Evolutionary conservation across 805 yeast species (phyloP).

Genomic region (Wickerhamomyces sydowiorum): DNA sequence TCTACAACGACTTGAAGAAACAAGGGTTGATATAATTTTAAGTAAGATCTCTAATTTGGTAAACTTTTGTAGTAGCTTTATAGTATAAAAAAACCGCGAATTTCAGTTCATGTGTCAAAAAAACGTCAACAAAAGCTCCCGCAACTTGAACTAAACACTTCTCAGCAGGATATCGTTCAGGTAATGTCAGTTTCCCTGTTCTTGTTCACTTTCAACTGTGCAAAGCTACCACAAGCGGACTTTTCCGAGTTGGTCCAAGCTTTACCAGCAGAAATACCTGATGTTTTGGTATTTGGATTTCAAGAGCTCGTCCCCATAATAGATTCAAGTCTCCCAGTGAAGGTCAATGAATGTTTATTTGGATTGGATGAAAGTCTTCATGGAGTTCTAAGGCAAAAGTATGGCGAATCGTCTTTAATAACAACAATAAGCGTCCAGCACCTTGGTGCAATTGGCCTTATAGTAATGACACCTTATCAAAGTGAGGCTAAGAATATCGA

Average conservation of each 20-base stretch:
- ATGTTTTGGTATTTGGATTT: conserved; percentile 55
- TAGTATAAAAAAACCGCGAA: background rate
- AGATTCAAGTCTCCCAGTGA: conserved; percentile 42
- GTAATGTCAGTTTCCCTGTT: background rate
- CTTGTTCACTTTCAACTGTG: conserved; percentile 48
- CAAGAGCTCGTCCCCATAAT: conserved; percentile 57
- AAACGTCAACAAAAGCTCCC: background rate
- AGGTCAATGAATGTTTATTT: conserved; percentile 33
- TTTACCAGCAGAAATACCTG: conserved; percentile 31
- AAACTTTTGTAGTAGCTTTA: conserved; percentile 8
- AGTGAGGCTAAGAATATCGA: conserved; percentile 24
- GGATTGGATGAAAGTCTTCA: conserved; percentile 30
- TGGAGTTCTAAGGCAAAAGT: conserved; percentile 28
- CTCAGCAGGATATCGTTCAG: background rate
- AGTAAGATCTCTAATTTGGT: no score
- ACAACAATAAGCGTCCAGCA: conserved; percentile 37
- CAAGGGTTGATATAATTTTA: conserved; percentile 87
- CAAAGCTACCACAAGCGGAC: conserved; percentile 36
- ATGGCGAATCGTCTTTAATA: conserved; percentile 28
- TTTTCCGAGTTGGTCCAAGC: conserved; percentile 25
- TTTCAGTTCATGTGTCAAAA: background rate
- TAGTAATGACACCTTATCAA: conserved; percentile 40
- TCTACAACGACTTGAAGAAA: conserved; percentile 76
- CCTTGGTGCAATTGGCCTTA: conserved; percentile 53
- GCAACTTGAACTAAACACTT: no score